Percentiles rank a stretch among this genome's conserved stretches.
These are phyloP conservation scores for Biscogniauxia marginata DNA, from an alignment of 2,329 filamentous ascomycete species.

Conservation along the genomic window DNA sequence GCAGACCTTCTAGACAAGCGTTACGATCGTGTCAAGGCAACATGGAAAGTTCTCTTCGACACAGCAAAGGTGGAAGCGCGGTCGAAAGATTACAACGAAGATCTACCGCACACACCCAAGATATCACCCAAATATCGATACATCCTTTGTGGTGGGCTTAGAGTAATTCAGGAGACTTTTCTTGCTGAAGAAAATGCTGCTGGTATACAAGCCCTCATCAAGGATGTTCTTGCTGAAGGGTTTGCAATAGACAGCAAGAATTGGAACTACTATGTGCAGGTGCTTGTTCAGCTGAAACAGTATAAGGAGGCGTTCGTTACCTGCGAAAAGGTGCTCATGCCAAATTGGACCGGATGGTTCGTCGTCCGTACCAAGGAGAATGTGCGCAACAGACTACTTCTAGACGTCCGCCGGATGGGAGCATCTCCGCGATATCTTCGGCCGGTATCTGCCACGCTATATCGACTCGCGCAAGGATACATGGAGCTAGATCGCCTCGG, in stretches of 20 bases:
- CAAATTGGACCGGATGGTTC: conserved; percentile 73
- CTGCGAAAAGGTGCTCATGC: conserved; percentile 78
- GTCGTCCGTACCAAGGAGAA: conserved; percentile 28
- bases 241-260: conserved; percentile 74
- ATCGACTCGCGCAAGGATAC: conserved; percentile 49
- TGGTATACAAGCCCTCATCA: conserved; percentile 51
- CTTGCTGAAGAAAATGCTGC: conserved; percentile 40
- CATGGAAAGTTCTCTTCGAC: conserved; percentile 63
- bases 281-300: conserved; percentile 59
- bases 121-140: conserved; percentile 52
- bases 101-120: conserved; percentile 35
- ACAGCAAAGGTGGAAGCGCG: conserved; percentile 47
- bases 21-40: conserved; percentile 59
- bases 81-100: conserved; percentile 27
- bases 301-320: conserved; percentile 67
- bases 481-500: conserved; percentile 47
- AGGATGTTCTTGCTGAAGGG: conserved; percentile 60
- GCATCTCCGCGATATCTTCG: conserved; percentile 37
- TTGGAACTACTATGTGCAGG: conserved; percentile 76
- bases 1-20: conserved; percentile 58
- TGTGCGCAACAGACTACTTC: conserved; percentile 30
- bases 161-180: conserved; percentile 48
- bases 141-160: conserved; percentile 49
- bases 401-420: conserved; percentile 40
- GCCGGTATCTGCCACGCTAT: conserved; percentile 45